A percentile compares a stretch with the other conserved stretches of the same genome.
phyloP scores from a whole-genome alignment of 306 rosid genomes.

The Luffa acutangula region DNA sequence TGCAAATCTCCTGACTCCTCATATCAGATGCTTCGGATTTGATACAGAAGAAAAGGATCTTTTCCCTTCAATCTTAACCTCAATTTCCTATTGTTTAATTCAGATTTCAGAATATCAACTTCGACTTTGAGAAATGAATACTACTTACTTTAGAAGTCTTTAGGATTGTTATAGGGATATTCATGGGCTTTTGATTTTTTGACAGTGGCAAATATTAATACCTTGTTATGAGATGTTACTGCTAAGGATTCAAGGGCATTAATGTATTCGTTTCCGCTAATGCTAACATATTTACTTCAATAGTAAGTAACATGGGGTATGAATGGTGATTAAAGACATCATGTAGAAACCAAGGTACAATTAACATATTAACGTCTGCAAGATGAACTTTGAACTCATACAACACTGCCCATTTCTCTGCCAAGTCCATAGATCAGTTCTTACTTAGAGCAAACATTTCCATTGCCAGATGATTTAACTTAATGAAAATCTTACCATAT shows the following conservation, averaged over 20 bases:
- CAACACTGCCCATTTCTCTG: background rate
- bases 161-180: background rate
- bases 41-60: background rate
- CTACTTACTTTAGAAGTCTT: background rate
- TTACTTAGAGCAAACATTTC: background rate
- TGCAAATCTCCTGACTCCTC: background rate
- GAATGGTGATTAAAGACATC: background rate
- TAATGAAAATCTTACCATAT: background rate
- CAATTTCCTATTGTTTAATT: background rate
- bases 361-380: background rate
- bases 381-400: background rate
- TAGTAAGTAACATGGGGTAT: background rate
- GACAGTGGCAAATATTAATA: background rate
- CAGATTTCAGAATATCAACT: background rate
- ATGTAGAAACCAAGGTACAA: background rate
- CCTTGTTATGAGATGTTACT: background rate
- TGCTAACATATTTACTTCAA: background rate
- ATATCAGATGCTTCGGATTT: background rate
- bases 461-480: background rate
- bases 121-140: background rate
- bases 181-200: background rate
- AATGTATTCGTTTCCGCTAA: background rate
- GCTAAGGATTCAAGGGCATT: background rate
- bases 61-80: background rate
- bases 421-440: background rate